Percentiles rank a stretch among this genome's conserved stretches.
phyloP scores from a whole-genome alignment of 2,329 filamentous ascomycete species.

The Neofusicoccum kwambonambiense region DNA sequence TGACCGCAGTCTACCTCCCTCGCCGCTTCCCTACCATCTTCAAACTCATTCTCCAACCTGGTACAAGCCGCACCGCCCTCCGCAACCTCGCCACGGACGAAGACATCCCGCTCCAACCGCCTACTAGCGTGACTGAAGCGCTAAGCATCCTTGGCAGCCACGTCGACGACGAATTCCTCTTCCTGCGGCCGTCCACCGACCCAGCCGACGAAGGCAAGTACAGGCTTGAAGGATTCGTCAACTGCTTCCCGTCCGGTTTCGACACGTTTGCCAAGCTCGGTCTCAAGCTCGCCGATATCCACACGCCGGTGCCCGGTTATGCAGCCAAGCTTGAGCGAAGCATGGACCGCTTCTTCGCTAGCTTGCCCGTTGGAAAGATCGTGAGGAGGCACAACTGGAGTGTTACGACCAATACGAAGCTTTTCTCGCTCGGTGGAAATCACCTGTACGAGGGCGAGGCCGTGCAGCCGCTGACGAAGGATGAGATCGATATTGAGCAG shows the following conservation, averaged over 20 bases:
- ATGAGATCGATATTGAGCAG: slow-evolving; percentile 8
- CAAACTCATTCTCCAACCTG: neutral
- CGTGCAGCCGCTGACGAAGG: slow-evolving; percentile 22
- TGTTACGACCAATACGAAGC: slow-evolving; percentile 41
- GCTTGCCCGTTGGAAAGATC: slow-evolving; percentile 52
- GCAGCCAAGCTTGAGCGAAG: slow-evolving; percentile 54
- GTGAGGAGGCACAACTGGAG: slow-evolving; percentile 59
- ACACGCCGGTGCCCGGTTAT: slow-evolving; percentile 60
- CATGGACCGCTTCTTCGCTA: slow-evolving; percentile 63
- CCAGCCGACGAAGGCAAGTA: slow-evolving; percentile 44
- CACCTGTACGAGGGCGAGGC: slow-evolving; percentile 43
- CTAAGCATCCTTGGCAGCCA: slow-evolving; percentile 51
- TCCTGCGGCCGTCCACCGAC: slow-evolving; percentile 49
- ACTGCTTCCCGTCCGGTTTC: slow-evolving; percentile 60
- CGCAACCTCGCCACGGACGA: slow-evolving; percentile 48
- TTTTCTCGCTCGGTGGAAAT: slow-evolving; percentile 44
- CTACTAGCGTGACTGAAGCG: slow-evolving; percentile 37
- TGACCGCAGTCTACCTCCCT: slow-evolving; percentile 57
- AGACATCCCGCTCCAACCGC: slow-evolving; percentile 39
- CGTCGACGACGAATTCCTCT: slow-evolving; percentile 60
- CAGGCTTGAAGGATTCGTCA: slow-evolving; percentile 55
- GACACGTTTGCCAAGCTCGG: slow-evolving; percentile 56
- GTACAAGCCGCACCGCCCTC: slow-evolving; percentile 19
- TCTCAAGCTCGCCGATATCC: slow-evolving; percentile 54
- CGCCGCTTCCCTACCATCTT: slow-evolving; percentile 53